phyloP scores from a whole-genome alignment of 768 basidiomycete genomes.

The Leucocoprinus birnbaumii region DNA sequence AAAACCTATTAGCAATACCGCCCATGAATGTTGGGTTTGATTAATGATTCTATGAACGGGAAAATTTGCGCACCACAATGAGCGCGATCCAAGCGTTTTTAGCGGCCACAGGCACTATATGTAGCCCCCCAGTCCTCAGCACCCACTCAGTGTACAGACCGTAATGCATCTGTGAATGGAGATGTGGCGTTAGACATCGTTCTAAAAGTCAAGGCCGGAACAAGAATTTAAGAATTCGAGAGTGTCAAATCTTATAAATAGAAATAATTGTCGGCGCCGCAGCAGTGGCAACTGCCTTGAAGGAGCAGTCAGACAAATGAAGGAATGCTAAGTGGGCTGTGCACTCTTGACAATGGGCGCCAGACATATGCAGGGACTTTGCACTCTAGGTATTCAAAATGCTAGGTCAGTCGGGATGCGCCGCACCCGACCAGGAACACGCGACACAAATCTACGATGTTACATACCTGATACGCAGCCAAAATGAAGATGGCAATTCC shows the following conservation, averaged over 20 bases:
- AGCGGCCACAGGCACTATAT: conserved; percentile 33
- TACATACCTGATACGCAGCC: conserved; percentile 46
- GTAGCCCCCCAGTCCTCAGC: conserved; percentile 27
- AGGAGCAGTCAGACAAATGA: too few relatives aligned
- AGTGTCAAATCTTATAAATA: background rate
- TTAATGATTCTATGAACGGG: background rate
- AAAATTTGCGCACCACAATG: conserved; percentile 30
- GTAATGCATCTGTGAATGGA: conserved; percentile 37
- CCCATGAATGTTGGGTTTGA: conserved; percentile 6
- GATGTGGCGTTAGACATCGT: conserved; percentile 1
- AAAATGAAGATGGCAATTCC: conserved; percentile 54
- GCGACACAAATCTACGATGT: background rate
- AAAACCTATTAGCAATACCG: conserved; percentile 33
- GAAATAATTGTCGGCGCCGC: background rate
- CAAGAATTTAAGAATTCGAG: too few relatives aligned
- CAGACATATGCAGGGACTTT: too few relatives aligned
- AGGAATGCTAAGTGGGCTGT: too few relatives aligned
- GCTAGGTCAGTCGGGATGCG: too few relatives aligned
- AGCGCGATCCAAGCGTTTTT: conserved; percentile 47
- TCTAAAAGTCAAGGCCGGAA: too few relatives aligned
- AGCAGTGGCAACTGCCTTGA: too few relatives aligned
- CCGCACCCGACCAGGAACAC: too few relatives aligned
- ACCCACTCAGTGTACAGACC: conserved; percentile 49
- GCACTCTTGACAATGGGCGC: too few relatives aligned
- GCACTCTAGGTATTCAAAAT: too few relatives aligned